Conservation (phyloP, 768 basidiomycete species). For the Fomitopsis pulvina region DNA sequence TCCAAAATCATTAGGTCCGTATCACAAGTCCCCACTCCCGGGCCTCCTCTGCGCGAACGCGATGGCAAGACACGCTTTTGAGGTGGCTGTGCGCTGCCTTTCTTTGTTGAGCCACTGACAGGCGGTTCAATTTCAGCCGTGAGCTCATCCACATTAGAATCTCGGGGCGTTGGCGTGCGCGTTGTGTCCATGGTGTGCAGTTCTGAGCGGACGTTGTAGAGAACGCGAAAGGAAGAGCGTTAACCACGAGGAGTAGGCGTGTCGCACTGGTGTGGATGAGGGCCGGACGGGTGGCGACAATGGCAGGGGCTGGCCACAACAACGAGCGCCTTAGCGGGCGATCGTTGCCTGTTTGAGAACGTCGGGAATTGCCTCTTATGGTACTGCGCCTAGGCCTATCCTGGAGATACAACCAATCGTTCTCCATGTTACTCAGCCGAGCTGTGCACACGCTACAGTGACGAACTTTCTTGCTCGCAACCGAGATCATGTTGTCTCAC, state of each 20-base stretch:
- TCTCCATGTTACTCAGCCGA: too few species aligned
- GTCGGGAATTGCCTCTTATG: background rate
- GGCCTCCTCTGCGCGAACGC: constrained; percentile 73
- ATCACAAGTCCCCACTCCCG: constrained; percentile 74
- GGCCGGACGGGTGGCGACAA: too few species aligned
- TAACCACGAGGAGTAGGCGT: too few species aligned
- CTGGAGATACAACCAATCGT: too few species aligned
- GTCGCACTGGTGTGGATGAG: too few species aligned
- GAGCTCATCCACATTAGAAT: background rate
- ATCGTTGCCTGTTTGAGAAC: background rate
- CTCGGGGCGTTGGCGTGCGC: background rate
- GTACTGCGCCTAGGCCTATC: too few species aligned
- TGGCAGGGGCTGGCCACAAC: too few species aligned
- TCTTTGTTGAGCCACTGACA: constrained; percentile 2
- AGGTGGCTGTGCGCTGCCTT: constrained; percentile 27
- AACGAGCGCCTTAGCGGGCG: background rate
- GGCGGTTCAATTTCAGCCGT: background rate
- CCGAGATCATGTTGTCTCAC: too few species aligned
- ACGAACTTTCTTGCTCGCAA: too few species aligned
- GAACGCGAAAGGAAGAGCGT: too few species aligned
- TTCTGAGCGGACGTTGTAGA: too few species aligned
- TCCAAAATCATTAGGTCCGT: constrained; percentile 82
- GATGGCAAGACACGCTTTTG: constrained; percentile 80
- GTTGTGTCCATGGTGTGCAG: background rate
- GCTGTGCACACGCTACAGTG: too few species aligned